These are phyloP conservation scores for Saposhnikovia divaricata DNA, from an alignment of 129 eudicot genomes.

Conservation along the genomic window DNA sequence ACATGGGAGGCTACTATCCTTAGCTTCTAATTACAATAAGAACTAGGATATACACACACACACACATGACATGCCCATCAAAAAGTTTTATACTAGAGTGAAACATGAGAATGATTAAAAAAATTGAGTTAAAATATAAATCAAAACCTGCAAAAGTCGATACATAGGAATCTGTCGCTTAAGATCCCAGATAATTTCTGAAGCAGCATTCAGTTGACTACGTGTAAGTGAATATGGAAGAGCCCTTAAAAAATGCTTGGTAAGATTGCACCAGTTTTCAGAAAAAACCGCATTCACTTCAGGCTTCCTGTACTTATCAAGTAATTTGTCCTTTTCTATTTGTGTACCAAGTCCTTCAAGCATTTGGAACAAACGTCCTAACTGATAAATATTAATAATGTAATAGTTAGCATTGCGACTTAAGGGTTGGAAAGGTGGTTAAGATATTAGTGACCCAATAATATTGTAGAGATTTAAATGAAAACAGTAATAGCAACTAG, in stretches of 20 bases:
- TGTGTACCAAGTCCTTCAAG: conserved; percentile 86
- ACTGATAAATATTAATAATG: conserved; percentile 27
- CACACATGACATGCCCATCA: not conserved
- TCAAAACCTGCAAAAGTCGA: conserved; percentile 77
- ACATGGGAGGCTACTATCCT: not conserved
- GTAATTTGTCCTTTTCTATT: conserved; percentile 74
- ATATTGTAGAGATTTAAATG: not conserved
- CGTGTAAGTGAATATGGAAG: conserved; percentile 80
- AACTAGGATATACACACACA: not conserved
- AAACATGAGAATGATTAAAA: not conserved
- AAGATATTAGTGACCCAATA: not conserved
- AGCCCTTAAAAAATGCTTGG: conserved; percentile 50
- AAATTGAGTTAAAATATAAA: not conserved
- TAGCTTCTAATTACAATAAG: not conserved
- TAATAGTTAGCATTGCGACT: not conserved
- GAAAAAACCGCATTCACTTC: conserved; percentile 30
- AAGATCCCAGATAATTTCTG: conserved; percentile 95
- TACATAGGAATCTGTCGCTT: conserved; percentile 90
- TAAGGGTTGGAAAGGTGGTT: not conserved
- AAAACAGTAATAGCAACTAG: not conserved
- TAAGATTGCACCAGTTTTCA: conserved; percentile 75
- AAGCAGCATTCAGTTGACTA: conserved; percentile 75
- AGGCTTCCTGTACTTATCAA: conserved; percentile 70
- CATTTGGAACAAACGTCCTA: conserved; percentile 88
- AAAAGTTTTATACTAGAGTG: not conserved